Evolutionary conservation across 805 yeast species (phyloP).

Genomic region (Jamesozyma rosinii): DNA sequence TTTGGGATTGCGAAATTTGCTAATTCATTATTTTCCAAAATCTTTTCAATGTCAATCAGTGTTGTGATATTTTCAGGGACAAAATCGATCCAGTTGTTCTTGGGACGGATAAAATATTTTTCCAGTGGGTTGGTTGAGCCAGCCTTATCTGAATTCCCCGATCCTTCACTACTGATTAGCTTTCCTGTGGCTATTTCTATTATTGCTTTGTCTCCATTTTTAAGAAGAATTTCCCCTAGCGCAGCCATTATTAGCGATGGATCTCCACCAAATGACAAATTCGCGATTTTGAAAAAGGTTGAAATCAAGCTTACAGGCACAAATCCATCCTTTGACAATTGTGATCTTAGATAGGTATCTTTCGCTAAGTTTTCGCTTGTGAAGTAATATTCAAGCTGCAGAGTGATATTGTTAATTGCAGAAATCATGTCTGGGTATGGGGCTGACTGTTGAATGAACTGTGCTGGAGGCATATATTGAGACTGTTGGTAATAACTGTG

Average conservation of each 20-base stretch:
- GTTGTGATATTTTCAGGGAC: neutral
- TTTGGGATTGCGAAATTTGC: neutral
- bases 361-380: slow-evolving; percentile 75
- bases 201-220: slow-evolving; percentile 16
- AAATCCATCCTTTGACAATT: slow-evolving; percentile 37
- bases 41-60: neutral
- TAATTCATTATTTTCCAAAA: neutral
- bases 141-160: neutral
- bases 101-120: slow-evolving; percentile 1
- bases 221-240: slow-evolving; percentile 17
- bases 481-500: neutral
- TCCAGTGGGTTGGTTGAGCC: neutral
- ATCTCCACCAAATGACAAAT: slow-evolving; percentile 41
- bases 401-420: slow-evolving; percentile 23
- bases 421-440: slow-evolving; percentile 7
- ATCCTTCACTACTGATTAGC: neutral
- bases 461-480: neutral
- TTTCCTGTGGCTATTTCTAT: slow-evolving; percentile 18
- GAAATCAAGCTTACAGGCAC: slow-evolving; percentile 21
- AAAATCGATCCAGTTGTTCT: neutral
- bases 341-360: slow-evolving; percentile 71
- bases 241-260: slow-evolving; percentile 18
- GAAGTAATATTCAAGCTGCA: slow-evolving; percentile 82
- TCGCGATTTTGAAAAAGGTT: slow-evolving; percentile 30
- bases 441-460: slow-evolving; percentile 2